Evolutionary conservation across 139 green algal species (phyloP).

Genomic region (Pedinophyceae sp.): DNA sequence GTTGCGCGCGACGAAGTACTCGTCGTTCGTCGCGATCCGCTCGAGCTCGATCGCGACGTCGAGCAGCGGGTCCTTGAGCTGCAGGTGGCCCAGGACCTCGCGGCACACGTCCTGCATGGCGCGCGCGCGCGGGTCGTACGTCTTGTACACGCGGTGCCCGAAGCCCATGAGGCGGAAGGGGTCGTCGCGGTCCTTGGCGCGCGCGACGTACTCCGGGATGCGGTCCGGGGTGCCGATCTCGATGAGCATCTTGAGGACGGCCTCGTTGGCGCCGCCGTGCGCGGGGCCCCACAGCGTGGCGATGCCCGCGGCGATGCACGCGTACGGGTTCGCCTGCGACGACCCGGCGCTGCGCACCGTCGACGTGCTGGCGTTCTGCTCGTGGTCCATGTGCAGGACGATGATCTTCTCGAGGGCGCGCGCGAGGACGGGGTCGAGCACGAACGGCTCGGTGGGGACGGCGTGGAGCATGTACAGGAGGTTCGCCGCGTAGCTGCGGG

Average conservation of each 20-base stretch:
- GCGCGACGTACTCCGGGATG: conserved; percentile 11
- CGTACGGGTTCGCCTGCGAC: conserved; percentile 52
- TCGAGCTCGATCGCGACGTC: conserved; percentile 53
- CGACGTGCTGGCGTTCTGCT: conserved; percentile 48
- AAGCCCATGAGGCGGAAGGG: too few species aligned
- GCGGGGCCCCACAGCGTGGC: conserved; percentile 46
- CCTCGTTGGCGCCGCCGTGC: conserved; percentile 56
- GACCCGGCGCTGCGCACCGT: conserved; percentile 36
- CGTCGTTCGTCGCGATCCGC: conserved; percentile 35
- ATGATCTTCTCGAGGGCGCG: conserved; percentile 40
- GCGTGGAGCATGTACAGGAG: conserved; percentile 44
- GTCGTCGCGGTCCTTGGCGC: too few species aligned
- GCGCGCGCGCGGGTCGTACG: conserved; percentile 42
- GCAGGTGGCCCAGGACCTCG: too few species aligned
- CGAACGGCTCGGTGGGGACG: conserved; percentile 26
- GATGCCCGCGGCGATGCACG: conserved; percentile 53
- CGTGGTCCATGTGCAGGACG: conserved; percentile 56
- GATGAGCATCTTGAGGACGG: conserved; percentile 30
- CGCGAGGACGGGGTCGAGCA: conserved; percentile 29
- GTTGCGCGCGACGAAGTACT: conserved; percentile 40
- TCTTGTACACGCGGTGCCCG: conserved; percentile 57
- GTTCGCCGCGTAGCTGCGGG: conserved; percentile 45
- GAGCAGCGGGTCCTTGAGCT: conserved; percentile 40
- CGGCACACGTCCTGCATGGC: too few species aligned
- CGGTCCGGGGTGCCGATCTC: conserved; percentile 12